Base-by-base conservation (phyloP, 2,329 filamentous ascomycete species). In the Aureobasidium sp. region DNA sequence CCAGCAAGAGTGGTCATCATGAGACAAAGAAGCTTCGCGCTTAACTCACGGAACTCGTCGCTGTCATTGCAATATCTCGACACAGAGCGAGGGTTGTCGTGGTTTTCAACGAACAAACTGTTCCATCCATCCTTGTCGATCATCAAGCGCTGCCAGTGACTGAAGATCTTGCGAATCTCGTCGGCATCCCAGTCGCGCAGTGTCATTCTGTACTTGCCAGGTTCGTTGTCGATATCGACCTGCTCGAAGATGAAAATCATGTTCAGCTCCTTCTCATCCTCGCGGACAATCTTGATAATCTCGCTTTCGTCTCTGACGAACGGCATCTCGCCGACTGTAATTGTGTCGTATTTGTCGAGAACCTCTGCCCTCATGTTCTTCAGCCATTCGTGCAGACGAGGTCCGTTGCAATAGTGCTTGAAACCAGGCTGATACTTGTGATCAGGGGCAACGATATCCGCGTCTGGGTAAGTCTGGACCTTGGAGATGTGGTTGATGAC, bases 261-360 rank as follows among this genome's bases (percentile, higher is more conserved):
- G 58, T 78, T 76, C 29, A 80, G 69, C 64, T 79, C 77, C 36
- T 74, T 71, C 42, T 71, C 65, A 20, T 73, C 66, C 9, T 75
- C 72, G 29, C 74, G 75, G 3, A 80, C 76, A 39, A 76, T 75
- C 31, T 71, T 72, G 22, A 79, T 66, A 11, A 79, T 76, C 53
- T 76, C 75, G 5, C 74, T 69, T 14, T 75, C 73, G 63, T 80
- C 76, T 9, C 73, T 72, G 15, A 79, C 76, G 56, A 78, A 80
- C 0, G 83, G 83, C 82, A 86, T 85, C 68, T 86, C 84, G 25
- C 84, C 83, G 0, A 85, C 82, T 11, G 83, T 83, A 63, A 85
- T 82, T 2, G 82, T 79, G 66, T 81, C 78, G 65, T 85, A 85
- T 60, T 83, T 77, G 52, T 78, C 77, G 1, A 86, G 72, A 0